Conservation (phyloP, 345 rosid genomes). For the Raphanus sativus region DNA sequence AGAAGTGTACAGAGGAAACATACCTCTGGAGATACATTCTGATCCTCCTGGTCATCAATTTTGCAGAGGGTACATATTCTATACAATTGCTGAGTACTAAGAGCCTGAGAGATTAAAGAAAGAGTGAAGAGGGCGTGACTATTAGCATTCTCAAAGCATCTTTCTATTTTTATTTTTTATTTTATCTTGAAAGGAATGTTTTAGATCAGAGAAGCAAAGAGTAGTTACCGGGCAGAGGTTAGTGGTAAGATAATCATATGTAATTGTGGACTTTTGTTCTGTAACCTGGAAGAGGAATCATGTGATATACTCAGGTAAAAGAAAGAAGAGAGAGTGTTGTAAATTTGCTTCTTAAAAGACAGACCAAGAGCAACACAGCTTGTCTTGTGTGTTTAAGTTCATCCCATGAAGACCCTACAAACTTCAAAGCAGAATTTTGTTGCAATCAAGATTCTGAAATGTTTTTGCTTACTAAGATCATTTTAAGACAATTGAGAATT, state of each 20-base stretch:
- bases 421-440: conserved; percentile 45
- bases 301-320: conserved; percentile 2
- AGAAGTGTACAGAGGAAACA: conserved; percentile 27
- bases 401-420: conserved; percentile 77
- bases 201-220: conserved; percentile 25
- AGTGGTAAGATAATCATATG: conserved; percentile 78
- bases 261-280: conserved; percentile 74
- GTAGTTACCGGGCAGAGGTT: conserved; percentile 85
- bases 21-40: conserved; percentile 70
- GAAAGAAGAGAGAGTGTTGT: conserved; percentile 1
- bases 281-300: conserved; percentile 55
- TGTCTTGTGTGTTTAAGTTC: conserved; percentile 90
- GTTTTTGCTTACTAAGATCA: neutral
- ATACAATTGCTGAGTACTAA: conserved; percentile 86
- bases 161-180: neutral
- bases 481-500: neutral
- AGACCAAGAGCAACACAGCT: conserved; percentile 81
- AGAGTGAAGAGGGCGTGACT: neutral
- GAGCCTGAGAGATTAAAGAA: conserved; percentile 47
- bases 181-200: neutral
- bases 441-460: neutral
- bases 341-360: conserved; percentile 30
- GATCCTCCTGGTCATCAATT: conserved; percentile 61
- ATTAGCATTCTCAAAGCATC: neutral
- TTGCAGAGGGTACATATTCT: conserved; percentile 75